Conservation (phyloP, 2,329 filamentous ascomycete species). For the Harringtonia aguacate region DNA sequence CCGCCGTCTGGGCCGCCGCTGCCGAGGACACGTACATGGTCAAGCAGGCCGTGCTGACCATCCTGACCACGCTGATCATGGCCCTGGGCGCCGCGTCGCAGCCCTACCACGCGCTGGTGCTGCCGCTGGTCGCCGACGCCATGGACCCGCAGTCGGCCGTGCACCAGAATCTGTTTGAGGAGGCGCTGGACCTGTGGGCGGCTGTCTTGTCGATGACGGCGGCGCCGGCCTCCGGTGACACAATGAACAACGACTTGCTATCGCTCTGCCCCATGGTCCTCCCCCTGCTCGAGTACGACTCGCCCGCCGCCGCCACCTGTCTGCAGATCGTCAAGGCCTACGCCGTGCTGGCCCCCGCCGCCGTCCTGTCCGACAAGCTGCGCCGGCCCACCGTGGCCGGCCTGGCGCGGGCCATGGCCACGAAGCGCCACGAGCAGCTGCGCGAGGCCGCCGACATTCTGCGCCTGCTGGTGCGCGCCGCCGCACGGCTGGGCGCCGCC, state of each 20-base stretch:
- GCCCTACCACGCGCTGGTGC: slow-evolving; percentile 66
- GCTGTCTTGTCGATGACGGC: slow-evolving; percentile 59
- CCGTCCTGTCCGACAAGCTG: slow-evolving; percentile 47
- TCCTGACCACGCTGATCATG: slow-evolving; percentile 75
- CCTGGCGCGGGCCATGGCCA: slow-evolving; percentile 38
- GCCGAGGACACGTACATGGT: slow-evolving; percentile 76
- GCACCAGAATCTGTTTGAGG: slow-evolving; percentile 77
- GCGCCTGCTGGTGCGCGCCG: slow-evolving; percentile 54
- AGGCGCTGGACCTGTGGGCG: slow-evolving; percentile 82
- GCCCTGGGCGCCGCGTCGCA: slow-evolving; percentile 72
- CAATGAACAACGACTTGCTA: slow-evolving; percentile 54
- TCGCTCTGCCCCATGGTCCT: slow-evolving; percentile 54
- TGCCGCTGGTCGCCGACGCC: slow-evolving; percentile 74
- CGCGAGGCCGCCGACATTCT: slow-evolving; percentile 49
- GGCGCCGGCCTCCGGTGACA: slow-evolving; percentile 46
- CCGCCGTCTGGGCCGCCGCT: slow-evolving; percentile 73
- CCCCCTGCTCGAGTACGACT: slow-evolving; percentile 55
- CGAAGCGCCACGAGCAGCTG: slow-evolving; percentile 45
- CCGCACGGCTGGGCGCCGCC: slow-evolving; percentile 49
- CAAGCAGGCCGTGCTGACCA: slow-evolving; percentile 84
- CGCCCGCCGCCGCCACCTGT: slow-evolving; percentile 49
- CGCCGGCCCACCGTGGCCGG: slow-evolving; percentile 39
- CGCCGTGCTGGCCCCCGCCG: slow-evolving; percentile 57
- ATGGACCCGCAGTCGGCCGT: slow-evolving; percentile 66
- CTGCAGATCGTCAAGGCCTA: slow-evolving; percentile 61